These are phyloP conservation scores for Microbotryum lychnidis-dioicae DNA, from an alignment of 1,284 basidiomycete genomes.

Conservation along the genomic window DNA sequence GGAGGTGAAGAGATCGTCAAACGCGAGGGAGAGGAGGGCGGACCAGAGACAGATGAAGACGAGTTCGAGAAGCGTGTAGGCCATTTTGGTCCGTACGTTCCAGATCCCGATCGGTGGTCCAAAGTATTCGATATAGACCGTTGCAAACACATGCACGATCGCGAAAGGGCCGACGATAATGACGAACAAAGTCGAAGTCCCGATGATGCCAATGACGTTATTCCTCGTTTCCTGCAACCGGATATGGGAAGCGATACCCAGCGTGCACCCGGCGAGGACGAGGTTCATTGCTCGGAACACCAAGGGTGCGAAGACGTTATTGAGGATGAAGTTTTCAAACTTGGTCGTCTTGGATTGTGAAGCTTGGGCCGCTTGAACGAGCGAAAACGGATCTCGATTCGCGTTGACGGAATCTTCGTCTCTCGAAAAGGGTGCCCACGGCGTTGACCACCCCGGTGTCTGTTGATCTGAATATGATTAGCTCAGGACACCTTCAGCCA, in stretches of 20 bases:
- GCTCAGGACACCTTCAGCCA: too few relatives aligned
- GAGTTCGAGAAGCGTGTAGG: slow-evolving; percentile 50
- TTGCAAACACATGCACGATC: slow-evolving; percentile 72
- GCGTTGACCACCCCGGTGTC: slow-evolving; percentile 30
- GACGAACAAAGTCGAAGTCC: slow-evolving; percentile 69
- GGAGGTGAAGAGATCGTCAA: slow-evolving; percentile 87
- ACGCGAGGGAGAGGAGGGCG: slow-evolving; percentile 72
- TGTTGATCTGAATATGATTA: neutral
- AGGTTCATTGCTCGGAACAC: slow-evolving; percentile 79
- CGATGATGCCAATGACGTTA: slow-evolving; percentile 59
- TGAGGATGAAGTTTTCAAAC: slow-evolving; percentile 38
- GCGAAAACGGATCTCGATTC: slow-evolving; percentile 22
- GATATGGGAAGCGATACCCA: slow-evolving; percentile 71
- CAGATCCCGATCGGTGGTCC: slow-evolving; percentile 81
- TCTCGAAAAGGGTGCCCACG: slow-evolving; percentile 29
- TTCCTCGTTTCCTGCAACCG: slow-evolving; percentile 52
- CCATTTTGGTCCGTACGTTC: slow-evolving; percentile 63
- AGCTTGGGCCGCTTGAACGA: slow-evolving; percentile 6
- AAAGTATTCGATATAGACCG: slow-evolving; percentile 74
- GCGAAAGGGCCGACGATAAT: slow-evolving; percentile 80
- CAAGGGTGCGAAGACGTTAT: slow-evolving; percentile 47
- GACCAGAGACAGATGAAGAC: slow-evolving; percentile 80
- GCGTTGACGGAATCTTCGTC: neutral
- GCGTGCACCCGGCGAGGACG: slow-evolving; percentile 65
- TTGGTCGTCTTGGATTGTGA: slow-evolving; percentile 42